Evolutionary conservation across 2,329 filamentous ascomycete species (phyloP), one percentile per base, ranked within the genome.

Genomic region (Calonectria honghensis): DNA sequence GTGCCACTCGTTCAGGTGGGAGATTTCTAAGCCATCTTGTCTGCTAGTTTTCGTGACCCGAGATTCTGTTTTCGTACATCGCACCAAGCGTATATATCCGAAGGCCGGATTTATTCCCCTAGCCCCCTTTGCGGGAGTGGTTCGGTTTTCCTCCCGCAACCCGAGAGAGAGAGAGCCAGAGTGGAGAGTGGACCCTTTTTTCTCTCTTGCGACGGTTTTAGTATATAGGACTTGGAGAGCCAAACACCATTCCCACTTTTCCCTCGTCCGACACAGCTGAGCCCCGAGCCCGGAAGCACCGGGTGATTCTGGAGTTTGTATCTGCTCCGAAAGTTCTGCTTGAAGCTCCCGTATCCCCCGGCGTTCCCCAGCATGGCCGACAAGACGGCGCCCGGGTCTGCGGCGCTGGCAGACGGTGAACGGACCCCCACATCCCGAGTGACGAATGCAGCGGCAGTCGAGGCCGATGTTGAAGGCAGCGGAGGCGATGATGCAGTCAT

Each of bases 381-480:
- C 18, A 72, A 65, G 45, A 65, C 65, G 32, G 68, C 70, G 63
- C 57, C 72, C 51, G 74, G 51, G 24, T 57, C 24, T 24, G 24
- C 70, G 68, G 70, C 66, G 35, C 45, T 24, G 14, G 64, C 37
- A 16, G 65, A 48, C 50, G 32, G 54, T 20, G 50, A 76, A 68
- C 70, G 45, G 35, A 35, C 68, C 71, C 76, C 78, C 77, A 79
- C 71, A 73, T 76, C 61, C 75, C 77, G 69, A 32, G 68, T 70
- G 4, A 48, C 68, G 14, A 35, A 68, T 51, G 37, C 41, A 18
- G n/a, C 57, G 14, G 65, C 50, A 35, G 61, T 39, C 5, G 51
- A 61, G 29, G 39, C 39, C 18, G 45, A 76, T 65, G 35, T 72
- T 37, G 70, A 75, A 57, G 73, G 67, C 50, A 73, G 63, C 50